Conservation (phyloP, 345 rosid species). For the Excoecaria agallocha region DNA sequence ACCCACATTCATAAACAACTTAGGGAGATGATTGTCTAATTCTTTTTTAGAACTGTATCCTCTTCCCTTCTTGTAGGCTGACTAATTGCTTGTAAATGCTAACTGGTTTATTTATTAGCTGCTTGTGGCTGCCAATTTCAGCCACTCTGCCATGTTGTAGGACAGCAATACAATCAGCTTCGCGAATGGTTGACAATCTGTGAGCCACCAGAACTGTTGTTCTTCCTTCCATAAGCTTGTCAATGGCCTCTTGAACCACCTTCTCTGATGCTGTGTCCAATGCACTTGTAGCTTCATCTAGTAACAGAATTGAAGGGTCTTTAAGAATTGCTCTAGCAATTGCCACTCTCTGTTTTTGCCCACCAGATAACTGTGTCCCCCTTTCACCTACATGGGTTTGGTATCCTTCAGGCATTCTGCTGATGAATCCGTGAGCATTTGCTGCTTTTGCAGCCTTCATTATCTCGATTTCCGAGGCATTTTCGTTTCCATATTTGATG, state of each 20-base stretch:
- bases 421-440: conserved; percentile 77
- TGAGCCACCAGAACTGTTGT: conserved; percentile 79
- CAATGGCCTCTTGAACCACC: conserved; percentile 71
- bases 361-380: conserved; percentile 82
- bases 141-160: conserved; percentile 58
- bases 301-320: conserved; percentile 67
- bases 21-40: background rate
- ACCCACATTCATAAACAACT: background rate
- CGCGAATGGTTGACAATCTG: conserved; percentile 61
- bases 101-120: conserved; percentile 43
- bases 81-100: conserved; percentile 62
- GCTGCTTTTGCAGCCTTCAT: conserved; percentile 67
- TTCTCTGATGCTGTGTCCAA: conserved; percentile 70
- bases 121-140: conserved; percentile 69
- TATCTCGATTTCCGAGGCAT: conserved; percentile 70
- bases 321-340: conserved; percentile 75
- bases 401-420: conserved; percentile 72
- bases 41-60: background rate
- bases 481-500: conserved; percentile 66
- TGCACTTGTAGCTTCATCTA: conserved; percentile 90
- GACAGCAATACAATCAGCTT: conserved; percentile 60
- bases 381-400: conserved; percentile 69
- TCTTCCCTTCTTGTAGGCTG: conserved; percentile 46
- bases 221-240: conserved; percentile 68
- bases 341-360: conserved; percentile 85